Conservation (phyloP, 768 basidiomycete genomes). For the Kwoniella dejecticola region DNA sequence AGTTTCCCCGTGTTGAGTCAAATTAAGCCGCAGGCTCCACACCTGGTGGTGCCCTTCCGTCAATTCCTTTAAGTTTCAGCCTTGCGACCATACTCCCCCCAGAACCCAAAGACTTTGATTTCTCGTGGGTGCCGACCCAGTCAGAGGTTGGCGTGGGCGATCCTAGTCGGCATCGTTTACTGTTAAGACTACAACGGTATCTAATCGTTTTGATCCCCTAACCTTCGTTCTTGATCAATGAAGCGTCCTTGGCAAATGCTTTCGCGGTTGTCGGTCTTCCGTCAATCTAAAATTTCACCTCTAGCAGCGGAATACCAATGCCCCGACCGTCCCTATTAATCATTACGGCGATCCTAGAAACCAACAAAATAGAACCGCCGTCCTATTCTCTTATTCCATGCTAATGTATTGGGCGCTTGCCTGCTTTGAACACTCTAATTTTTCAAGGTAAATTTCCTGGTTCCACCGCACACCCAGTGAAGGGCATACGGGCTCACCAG, state of each 20-base stretch:
- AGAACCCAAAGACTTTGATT: constrained; percentile 88
- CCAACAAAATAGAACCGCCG: constrained; percentile 80
- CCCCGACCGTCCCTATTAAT: constrained; percentile 81
- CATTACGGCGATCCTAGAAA: constrained; percentile 77
- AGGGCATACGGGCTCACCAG: constrained; percentile 71
- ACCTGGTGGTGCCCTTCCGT: constrained; percentile 79
- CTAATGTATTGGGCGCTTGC: constrained; percentile 77
- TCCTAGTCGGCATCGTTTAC: constrained; percentile 82
- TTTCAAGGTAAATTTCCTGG: constrained; percentile 80
- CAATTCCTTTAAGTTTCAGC: constrained; percentile 83
- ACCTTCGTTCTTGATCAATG: constrained; percentile 84
- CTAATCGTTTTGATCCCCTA: constrained; percentile 83
- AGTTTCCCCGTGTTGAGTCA: constrained; percentile 81
- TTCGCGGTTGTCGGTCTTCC: constrained; percentile 78
- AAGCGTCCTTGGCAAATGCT: constrained; percentile 84
- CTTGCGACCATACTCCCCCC: constrained; percentile 73
- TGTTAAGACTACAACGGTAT: constrained; percentile 82
- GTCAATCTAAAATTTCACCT: constrained; percentile 85
- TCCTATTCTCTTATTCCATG: constrained; percentile 82
- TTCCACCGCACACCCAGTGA: constrained; percentile 70
- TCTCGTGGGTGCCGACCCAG: constrained; percentile 77
- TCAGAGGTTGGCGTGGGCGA: constrained; percentile 70
- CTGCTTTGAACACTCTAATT: constrained; percentile 83
- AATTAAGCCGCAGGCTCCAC: constrained; percentile 81
- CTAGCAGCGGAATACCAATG: constrained; percentile 78